Percentiles rank a stretch among this genome's conserved stretches.
Evolutionary conservation across 441 rosid species (phyloP).

Genomic region (Gossypium aridum): DNA sequence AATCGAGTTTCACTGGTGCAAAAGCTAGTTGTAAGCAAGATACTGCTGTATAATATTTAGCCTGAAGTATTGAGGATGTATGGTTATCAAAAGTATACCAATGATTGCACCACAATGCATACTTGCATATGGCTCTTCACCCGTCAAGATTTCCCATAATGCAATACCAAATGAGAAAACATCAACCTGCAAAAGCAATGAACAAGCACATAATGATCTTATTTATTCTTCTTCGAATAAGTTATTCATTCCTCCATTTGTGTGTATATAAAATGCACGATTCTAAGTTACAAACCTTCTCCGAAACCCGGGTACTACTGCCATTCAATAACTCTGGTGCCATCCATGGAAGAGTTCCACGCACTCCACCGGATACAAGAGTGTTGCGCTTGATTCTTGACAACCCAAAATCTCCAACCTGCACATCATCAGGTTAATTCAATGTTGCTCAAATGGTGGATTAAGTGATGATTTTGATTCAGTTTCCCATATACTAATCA

Average conservation of each 20-base stretch:
- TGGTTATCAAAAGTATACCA: conserved; percentile 31
- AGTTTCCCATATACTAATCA: not conserved
- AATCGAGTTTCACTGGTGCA: not conserved
- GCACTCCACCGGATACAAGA: conserved; percentile 80
- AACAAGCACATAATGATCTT: not conserved
- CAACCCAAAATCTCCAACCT: conserved; percentile 94
- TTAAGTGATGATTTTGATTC: not conserved
- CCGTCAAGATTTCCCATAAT: conserved; percentile 83
- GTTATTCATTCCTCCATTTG: not conserved
- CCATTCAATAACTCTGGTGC: conserved; percentile 88
- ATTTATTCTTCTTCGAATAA: not conserved
- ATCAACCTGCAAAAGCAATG: conserved; percentile 51
- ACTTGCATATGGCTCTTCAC: conserved; percentile 85
- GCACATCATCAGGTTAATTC: conserved; percentile 10
- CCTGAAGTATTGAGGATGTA: not conserved
- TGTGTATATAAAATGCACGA: not conserved
- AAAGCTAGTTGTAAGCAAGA: not conserved
- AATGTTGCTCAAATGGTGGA: not conserved
- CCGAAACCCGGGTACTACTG: conserved; percentile 72
- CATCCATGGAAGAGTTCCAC: conserved; percentile 99
- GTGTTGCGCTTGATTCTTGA: conserved; percentile 86
- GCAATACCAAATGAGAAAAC: conserved; percentile 82
- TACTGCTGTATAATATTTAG: not conserved
- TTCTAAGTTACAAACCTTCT: conserved; percentile 41
- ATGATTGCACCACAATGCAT: conserved; percentile 93